Conservation (phyloP, 2,329 filamentous ascomycete genomes). For the Sclerotinia spermophila region DNA sequence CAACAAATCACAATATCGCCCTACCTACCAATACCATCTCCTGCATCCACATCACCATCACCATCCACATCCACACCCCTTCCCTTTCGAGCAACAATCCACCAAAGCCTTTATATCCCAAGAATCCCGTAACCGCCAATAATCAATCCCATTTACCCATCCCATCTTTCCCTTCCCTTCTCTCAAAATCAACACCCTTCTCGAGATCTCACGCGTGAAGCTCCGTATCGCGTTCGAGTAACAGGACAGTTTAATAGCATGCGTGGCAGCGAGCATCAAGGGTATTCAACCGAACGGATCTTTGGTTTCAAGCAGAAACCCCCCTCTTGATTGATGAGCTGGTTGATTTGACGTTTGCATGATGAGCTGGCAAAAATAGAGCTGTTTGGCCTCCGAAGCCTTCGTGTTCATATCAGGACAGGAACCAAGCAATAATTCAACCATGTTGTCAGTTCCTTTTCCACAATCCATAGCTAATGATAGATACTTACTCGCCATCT, state of each 20-base stretch:
- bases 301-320: background rate
- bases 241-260: too few species aligned
- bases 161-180: rapidly evolving
- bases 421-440: background rate
- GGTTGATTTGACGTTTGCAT: background rate
- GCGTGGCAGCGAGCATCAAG: background rate
- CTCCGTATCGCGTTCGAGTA: too few species aligned
- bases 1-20: background rate
- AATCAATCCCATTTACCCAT: too few species aligned
- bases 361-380: background rate
- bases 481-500: background rate
- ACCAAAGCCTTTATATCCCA: background rate
- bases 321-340: background rate
- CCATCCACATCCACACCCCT: too few species aligned
- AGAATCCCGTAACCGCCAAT: background rate
- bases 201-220: too few species aligned
- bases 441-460: background rate
- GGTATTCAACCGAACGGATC: rapidly evolving
- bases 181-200: background rate
- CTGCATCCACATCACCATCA: background rate
- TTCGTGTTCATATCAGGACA: too few species aligned
- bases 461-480: background rate
- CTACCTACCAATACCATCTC: background rate
- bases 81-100: background rate
- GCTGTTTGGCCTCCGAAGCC: rapidly evolving